Percentiles rank a stretch among this genome's conserved stretches.
Conservation (phyloP, 2,329 filamentous ascomycete genomes). For the Xylariomycetidae sp. region DNA sequence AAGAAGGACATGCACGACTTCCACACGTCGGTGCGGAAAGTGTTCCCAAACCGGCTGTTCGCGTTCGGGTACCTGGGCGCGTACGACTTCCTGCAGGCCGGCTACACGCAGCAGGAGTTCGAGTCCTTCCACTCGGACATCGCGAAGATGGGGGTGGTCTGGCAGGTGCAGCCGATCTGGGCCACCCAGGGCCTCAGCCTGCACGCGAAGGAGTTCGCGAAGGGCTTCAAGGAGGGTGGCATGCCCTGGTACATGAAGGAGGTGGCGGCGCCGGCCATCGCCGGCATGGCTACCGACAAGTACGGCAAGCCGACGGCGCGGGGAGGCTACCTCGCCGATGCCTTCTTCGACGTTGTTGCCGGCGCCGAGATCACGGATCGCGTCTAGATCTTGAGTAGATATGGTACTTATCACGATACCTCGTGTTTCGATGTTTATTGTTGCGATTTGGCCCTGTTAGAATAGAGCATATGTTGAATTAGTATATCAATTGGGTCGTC, state of each 20-base stretch:
- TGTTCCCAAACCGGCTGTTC: slow-evolving; percentile 2
- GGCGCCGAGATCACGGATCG: too few species aligned
- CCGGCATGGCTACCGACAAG: not conserved
- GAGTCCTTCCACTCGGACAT: slow-evolving; percentile 2
- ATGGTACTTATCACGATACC: too few species aligned
- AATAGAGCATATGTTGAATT: too few species aligned
- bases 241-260: slow-evolving; percentile 1
- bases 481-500: too few species aligned
- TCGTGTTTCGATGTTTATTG: too few species aligned
- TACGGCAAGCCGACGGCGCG: slow-evolving; percentile 1
- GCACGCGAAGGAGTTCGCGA: slow-evolving; percentile 1
- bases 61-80: slow-evolving; percentile 2
- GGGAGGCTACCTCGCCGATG: slow-evolving; percentile 2
- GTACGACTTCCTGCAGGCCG: slow-evolving; percentile 2
- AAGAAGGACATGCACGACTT: slow-evolving; percentile 4
- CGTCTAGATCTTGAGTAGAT: too few species aligned
- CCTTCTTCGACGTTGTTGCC: slow-evolving; percentile 2
- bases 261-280: not conserved
- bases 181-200: slow-evolving; percentile 2
- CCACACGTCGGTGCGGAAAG: slow-evolving; percentile 1
- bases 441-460: too few species aligned
- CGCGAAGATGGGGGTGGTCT: slow-evolving; percentile 3
- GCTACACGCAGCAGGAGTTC: slow-evolving; percentile 2
- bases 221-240: slow-evolving; percentile 1
- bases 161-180: slow-evolving; percentile 5